Evolutionary conservation across 495 filamentous ascomycete genomes (phyloP).

Genomic region (Aspergillus baeticus): DNA sequence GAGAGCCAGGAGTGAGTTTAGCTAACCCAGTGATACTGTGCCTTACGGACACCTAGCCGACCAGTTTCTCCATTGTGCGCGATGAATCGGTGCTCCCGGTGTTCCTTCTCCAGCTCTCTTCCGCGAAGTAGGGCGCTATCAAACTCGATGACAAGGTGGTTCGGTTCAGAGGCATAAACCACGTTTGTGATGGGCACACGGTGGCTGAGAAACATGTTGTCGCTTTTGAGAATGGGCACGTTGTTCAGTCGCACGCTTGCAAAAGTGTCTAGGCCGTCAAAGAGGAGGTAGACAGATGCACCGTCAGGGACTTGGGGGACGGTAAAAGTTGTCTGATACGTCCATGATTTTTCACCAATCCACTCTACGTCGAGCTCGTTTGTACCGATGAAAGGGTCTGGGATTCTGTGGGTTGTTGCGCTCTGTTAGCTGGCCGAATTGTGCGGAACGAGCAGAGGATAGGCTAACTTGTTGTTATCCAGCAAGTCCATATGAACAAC

Average conservation of each 20-base stretch:
- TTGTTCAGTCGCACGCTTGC: constrained; percentile 68
- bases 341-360: constrained; percentile 69
- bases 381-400: constrained; percentile 65
- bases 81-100: constrained; percentile 29
- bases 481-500: background rate
- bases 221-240: constrained; percentile 57
- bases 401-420: too few relatives aligned
- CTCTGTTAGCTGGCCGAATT: background rate
- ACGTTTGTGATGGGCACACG: too few relatives aligned
- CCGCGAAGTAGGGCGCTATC: constrained; percentile 12
- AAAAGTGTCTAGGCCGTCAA: constrained; percentile 51
- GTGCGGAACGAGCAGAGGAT: background rate
- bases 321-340: constrained; percentile 29
- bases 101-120: constrained; percentile 33
- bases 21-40: constrained; percentile 79
- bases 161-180: too few relatives aligned
- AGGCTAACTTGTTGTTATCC: background rate
- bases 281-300: background rate
- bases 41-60: constrained; percentile 71
- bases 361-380: constrained; percentile 72
- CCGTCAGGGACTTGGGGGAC: background rate
- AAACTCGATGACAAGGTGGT: too few relatives aligned
- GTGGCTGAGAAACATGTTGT: constrained; percentile 16
- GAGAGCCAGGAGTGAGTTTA: too few relatives aligned
- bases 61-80: constrained; percentile 67